phyloP scores from a whole-genome alignment of 768 basidiomycete genomes.

The Russula griseocarnosa region DNA sequence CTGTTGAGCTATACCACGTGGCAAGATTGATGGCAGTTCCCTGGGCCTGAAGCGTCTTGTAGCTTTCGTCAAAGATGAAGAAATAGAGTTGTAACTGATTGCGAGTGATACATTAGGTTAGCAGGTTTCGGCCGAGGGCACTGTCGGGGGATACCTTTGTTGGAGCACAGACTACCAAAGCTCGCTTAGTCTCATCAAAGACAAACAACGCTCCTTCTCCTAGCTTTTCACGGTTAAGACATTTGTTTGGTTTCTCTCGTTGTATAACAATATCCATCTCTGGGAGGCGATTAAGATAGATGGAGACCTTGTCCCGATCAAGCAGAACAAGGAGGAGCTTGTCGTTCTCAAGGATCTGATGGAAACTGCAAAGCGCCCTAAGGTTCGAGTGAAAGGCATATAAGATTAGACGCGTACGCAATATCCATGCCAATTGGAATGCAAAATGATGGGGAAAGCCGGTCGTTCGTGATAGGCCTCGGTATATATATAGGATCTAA shows the following conservation, averaged over 20 bases:
- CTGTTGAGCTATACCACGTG: conserved; percentile 40
- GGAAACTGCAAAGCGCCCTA: conserved; percentile 9
- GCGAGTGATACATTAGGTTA: not conserved
- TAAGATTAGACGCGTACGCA: not conserved
- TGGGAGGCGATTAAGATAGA: conserved; percentile 21
- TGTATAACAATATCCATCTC: conserved; percentile 4
- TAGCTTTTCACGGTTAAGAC: conserved; percentile 44
- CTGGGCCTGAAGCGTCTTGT: conserved; percentile 39
- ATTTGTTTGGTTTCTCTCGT: conserved; percentile 6
- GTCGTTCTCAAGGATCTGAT: conserved; percentile 21
- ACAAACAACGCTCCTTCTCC: conserved; percentile 45
- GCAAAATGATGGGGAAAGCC: conserved; percentile 9
- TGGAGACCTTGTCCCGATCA: conserved; percentile 6
- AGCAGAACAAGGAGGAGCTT: conserved; percentile 17
- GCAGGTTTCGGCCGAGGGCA: not conserved
- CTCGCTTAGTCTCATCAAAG: conserved; percentile 50
- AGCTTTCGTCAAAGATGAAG: conserved; percentile 47
- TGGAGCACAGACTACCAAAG: conserved; percentile 44
- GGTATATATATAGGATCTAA: conserved; percentile 20
- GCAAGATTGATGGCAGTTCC: conserved; percentile 42
- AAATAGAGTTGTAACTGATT: conserved; percentile 40
- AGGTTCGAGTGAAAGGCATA: not conserved
- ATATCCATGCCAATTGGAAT: conserved; percentile 10
- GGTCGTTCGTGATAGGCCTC: conserved; percentile 8
- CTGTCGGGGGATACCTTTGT: conserved; percentile 37